Evolutionary conservation across 176 grass and related monocot species (phyloP).

Genomic region (Eleusine coracana): DNA sequence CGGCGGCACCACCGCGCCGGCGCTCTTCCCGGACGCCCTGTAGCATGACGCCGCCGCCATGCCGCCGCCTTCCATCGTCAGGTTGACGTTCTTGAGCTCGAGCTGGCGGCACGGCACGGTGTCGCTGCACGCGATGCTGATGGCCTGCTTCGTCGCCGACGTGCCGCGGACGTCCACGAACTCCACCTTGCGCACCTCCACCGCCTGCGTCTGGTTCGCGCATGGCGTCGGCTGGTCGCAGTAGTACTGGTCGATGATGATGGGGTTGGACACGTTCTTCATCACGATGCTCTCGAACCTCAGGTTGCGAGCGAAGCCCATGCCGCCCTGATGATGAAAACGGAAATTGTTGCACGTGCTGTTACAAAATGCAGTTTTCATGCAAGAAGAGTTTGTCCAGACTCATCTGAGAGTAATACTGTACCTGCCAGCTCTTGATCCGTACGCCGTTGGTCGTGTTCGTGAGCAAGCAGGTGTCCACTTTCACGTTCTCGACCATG

Average conservation of each 20-base stretch:
- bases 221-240: constrained; percentile 62
- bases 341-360: neutral
- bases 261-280: constrained; percentile 81
- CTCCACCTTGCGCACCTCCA: constrained; percentile 56
- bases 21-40: constrained; percentile 52
- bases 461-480: constrained; percentile 68
- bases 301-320: constrained; percentile 60
- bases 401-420: too few relatives aligned
- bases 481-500: constrained; percentile 57
- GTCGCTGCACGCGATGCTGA: constrained; percentile 72
- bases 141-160: constrained; percentile 57
- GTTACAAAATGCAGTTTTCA: too few relatives aligned
- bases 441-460: constrained; percentile 73
- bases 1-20: constrained; percentile 43
- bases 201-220: constrained; percentile 66
- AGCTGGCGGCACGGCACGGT: constrained; percentile 55
- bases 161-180: constrained; percentile 61
- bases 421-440: constrained; percentile 98
- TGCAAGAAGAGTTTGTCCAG: too few relatives aligned
- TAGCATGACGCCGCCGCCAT: constrained; percentile 49
- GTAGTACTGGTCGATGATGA: constrained; percentile 82
- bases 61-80: constrained; percentile 50
- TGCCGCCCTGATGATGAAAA: constrained; percentile 62
- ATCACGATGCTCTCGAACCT: constrained; percentile 69
- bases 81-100: constrained; percentile 53